Evolutionary conservation across 164 flowering plant genomes (phyloP).

Genomic region (Buxus sempervirens): DNA sequence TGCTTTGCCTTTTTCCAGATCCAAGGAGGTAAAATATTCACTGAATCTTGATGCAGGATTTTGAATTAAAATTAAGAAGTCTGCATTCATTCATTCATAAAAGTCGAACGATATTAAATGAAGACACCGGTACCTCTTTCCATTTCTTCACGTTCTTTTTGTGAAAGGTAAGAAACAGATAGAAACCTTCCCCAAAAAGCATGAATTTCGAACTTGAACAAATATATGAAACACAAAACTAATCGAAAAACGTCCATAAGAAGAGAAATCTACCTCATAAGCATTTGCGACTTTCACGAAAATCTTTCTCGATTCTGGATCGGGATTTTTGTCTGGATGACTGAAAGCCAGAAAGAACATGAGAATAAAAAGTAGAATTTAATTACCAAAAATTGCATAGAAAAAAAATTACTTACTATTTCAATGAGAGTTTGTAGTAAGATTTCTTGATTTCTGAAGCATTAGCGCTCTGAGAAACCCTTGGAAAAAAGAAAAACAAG

Average conservation of each 20-base stretch:
- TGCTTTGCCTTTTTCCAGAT: too few species aligned
- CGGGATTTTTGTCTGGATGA: slow-evolving; percentile 94
- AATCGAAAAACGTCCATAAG: neutral
- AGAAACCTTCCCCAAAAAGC: too few species aligned
- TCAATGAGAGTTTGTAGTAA: slow-evolving; percentile 89
- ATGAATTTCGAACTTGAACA: neutral
- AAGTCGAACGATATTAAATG: too few species aligned
- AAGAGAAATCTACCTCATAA: slow-evolving; percentile 60
- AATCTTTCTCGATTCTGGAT: slow-evolving; percentile 82
- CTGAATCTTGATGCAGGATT: too few species aligned
- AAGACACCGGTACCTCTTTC: too few species aligned
- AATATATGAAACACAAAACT: neutral
- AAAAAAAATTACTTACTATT: slow-evolving; percentile 49
- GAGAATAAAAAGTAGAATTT: neutral
- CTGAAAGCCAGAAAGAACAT: slow-evolving; percentile 28
- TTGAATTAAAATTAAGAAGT: too few species aligned
- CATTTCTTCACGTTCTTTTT: too few species aligned
- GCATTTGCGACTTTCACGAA: slow-evolving; percentile 92
- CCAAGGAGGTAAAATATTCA: too few species aligned
- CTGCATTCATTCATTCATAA: too few species aligned
- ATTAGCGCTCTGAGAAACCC: slow-evolving; percentile 82
- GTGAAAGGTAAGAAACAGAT: too few species aligned
- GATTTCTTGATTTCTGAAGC: slow-evolving; percentile 94
- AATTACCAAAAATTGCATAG: neutral
- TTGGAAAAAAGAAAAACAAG: slow-evolving; percentile 13